Evolutionary conservation across 2,329 filamentous ascomycete species (phyloP), one percentile per base, ranked within the genome.

Genomic region (Cercospora canescens): DNA sequence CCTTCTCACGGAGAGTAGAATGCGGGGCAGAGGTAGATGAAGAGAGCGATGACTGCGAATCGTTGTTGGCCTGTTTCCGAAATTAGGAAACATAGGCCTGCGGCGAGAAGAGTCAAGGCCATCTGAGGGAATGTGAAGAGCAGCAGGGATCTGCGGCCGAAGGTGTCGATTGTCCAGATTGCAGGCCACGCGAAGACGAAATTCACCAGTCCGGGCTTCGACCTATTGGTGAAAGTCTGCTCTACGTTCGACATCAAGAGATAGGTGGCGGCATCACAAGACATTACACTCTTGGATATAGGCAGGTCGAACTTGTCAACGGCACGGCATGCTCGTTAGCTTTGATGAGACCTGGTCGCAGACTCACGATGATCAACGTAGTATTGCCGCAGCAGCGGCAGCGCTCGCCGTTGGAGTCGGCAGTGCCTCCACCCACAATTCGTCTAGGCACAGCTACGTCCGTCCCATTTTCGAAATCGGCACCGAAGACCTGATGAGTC

Each of bases 11-110:
- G 80, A 8, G 70, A 73, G 69, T 78, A 78, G 64, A 77, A 76
- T 6, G 71, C 70, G 9, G 82, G 82, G 63, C 86, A 88, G 2
- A 87, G 76, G 73, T 85, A 87, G 24, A 88, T 78, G 72, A 88
- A 88, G 39, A 87, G 75, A 1, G 72, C 70, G 21, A 74, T 68
- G 4, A 70, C 60, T 2, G 72, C 76, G 1, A 78, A 66, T 30
- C 74, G 74, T 1, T 69, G 68, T 82, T 83, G n/a, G 86, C 83
- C 8, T 32, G 60, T 68, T 4, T 67, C 64, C 9, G 75, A 56
- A 73, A 79, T 76, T 52, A 75, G 76, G 65, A 83, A 76, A 41
- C 77, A 81, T 39, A 81, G 74, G 74, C 84, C 73, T 6, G 81
- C 80, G 67, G 84, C 81, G 62, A 86, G 80, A 8, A 85, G 77